These are phyloP conservation scores for Parachaetomium inaequale DNA, from an alignment of 495 filamentous ascomycete genomes.

Conservation along the genomic window DNA sequence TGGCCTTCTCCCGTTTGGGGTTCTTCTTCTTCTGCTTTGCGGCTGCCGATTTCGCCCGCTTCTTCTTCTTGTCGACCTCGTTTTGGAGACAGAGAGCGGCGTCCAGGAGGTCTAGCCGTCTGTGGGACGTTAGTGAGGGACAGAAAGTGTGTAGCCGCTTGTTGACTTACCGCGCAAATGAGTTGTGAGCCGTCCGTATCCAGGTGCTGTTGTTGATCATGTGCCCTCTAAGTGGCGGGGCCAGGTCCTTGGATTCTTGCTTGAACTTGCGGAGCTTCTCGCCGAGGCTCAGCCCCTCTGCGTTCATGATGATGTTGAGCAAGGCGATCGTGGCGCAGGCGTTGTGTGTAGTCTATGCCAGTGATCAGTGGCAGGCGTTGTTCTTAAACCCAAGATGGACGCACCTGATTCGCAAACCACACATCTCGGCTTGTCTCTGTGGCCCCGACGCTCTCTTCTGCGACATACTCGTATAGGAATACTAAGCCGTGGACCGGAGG, in stretches of 20 bases:
- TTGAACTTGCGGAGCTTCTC: conserved; percentile 66
- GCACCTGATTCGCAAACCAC: conserved; percentile 94
- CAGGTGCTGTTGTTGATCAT: conserved; percentile 69
- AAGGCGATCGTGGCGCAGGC: conserved; percentile 86
- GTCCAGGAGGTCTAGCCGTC: conserved; percentile 73
- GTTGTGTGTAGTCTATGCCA: conserved; percentile 64
- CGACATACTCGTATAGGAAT: conserved; percentile 72
- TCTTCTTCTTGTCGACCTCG: conserved; percentile 52
- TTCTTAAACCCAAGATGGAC: conserved; percentile 2
- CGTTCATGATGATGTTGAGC: conserved; percentile 89
- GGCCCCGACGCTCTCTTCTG: conserved; percentile 44
- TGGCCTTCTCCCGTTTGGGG: conserved; percentile 18
- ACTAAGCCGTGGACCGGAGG: conserved; percentile 77
- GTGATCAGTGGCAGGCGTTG: background rate
- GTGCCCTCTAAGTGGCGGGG: conserved; percentile 70
- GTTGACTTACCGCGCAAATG: conserved; percentile 65
- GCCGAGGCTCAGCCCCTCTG: conserved; percentile 58
- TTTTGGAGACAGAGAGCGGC: conserved; percentile 66
- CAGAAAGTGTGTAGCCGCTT: background rate
- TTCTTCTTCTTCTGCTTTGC: conserved; percentile 15
- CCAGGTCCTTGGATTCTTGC: conserved; percentile 61
- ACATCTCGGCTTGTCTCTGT: conserved; percentile 56
- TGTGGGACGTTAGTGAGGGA: conserved; percentile 1
- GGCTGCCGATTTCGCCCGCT: conserved; percentile 20
- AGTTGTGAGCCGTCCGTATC: conserved; percentile 80